phyloP scores from a whole-genome alignment of 2,329 filamentous ascomycete genomes.

The Botrytis fabae region DNA sequence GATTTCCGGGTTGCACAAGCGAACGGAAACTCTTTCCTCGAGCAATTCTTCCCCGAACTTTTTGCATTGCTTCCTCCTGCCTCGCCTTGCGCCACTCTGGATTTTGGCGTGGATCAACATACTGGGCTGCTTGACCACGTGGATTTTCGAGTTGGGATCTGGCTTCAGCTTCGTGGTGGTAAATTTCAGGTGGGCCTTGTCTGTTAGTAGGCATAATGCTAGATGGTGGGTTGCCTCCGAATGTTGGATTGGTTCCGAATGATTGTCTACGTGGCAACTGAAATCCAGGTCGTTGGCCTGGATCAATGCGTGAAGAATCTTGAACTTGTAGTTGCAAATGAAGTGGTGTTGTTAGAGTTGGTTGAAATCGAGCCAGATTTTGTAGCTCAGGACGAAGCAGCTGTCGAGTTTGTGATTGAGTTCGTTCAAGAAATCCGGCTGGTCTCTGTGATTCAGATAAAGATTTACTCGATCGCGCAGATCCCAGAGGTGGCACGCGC shows the following conservation, averaged over 20 bases:
- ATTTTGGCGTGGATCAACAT: background rate
- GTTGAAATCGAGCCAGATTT: background rate
- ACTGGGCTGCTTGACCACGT: background rate
- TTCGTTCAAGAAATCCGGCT: background rate
- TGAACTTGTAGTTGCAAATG: background rate
- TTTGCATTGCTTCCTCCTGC: background rate
- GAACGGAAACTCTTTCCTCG: background rate
- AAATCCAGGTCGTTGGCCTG: background rate
- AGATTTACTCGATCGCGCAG: background rate
- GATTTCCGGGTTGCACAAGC: background rate
- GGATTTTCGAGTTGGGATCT: background rate
- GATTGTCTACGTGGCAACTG: background rate
- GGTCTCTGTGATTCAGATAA: background rate
- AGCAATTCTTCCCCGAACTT: background rate
- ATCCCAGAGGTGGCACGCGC: no score
- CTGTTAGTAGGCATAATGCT: background rate
- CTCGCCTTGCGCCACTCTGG: background rate
- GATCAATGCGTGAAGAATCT: no score
- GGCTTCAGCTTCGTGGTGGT: background rate
- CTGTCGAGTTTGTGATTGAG: background rate
- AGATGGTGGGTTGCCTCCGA: background rate
- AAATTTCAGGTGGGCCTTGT: background rate
- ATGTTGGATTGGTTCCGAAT: background rate
- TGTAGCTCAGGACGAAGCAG: background rate
- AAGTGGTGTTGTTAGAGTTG: background rate